Base-by-base conservation (phyloP, 805 yeast species). In the Danielia oregonensis region DNA sequence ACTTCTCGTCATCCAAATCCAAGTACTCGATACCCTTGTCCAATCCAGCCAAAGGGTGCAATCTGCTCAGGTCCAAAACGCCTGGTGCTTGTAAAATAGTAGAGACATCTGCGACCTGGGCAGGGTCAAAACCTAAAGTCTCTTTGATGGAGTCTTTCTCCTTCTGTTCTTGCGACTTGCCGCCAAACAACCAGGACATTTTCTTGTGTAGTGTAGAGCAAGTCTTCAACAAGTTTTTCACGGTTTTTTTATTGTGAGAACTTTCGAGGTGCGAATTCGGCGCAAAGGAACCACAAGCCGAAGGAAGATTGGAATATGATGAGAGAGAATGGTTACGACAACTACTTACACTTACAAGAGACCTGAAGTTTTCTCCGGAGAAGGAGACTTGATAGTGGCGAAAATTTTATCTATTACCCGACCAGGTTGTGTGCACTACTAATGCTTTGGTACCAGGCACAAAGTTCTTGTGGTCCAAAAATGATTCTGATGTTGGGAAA, bases 41-140 rank as follows among this genome's bases (percentile, higher is more conserved):
- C 44, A 89, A 71, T 11, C 95, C 95, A 1, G 97, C 96, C 56
- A 91, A 70, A 19, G 97, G 97, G 58, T 89, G 97, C 55, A 89
- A 72, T 61, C 72, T 74, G 33, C 82, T 61, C 19, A 89, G 70
- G 53, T 86, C 94, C 40, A 83, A 70, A 6, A 72, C 72, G 29
- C 78, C 76, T 15, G 82, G 81, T 8, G 76, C 65, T 39, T 76
- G 69, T 50, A 85, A 66, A 46, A 82, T 74, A 40, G 70, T 67
- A 24, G 82, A 70, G 13, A 83, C 82, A 53, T 79, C 85, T 15
- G 78, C 53, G 26, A 80, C 79, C 43, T 78, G 70, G 26, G 72
- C 56, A 17, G 87, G 82, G 55, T 82, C 87, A 54, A 82, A 79
- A 15, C 86, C 85, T 37, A 73, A 63, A 21, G 65, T 49, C 41